Evolutionary conservation across 768 basidiomycete genomes (phyloP), one percentile per base, ranked within the genome.

Genomic region (Amyloporia xantha): DNA sequence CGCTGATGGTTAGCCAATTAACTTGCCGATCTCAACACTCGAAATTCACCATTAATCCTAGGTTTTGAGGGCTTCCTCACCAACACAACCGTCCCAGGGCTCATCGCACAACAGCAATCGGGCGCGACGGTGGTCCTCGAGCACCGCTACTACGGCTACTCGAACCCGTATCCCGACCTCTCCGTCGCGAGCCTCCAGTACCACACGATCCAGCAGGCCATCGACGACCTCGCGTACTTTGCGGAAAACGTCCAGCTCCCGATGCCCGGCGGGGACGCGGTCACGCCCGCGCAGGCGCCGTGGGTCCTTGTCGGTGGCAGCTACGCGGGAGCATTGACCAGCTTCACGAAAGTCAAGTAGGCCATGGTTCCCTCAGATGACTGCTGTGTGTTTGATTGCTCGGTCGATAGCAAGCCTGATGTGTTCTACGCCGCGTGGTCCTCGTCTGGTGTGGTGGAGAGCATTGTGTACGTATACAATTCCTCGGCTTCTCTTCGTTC

Each of bases 141-240:
- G 58, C 86, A 88, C 58, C 74, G 86, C 21, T 89, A 81, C 70
- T 87, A 80, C 53, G 86, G 86, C 13, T 65, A 76, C 15, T 87
- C 84, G 49, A 89, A 86, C 59, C 86, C 86, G 2, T 74, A 71
- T 40, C 66, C 73, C 15, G 72, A 86, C 15, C 15, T 33, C 9
- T 33, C 30, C 15, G 72, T 60, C 73, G 63, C 73, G 56, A 85
- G 80, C 58, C 65, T 88, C 39, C 63, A 67, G 41, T 56, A 77
- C 10, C 81, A 82, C 59, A 86, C 82, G 1, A 74, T 87, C 41
- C 80, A 85, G 59, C 86, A 88, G 65, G 82, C 84, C 7, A 79
- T 86, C 52, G 79, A 86, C 44, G 85, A 88, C 58, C 63, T 86
- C 30, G 82, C 71, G 12, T 83, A 82, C 62, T 88, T 88, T 56